Conservation (phyloP, 257 asterid species). For the Ligustrum vulgare region DNA sequence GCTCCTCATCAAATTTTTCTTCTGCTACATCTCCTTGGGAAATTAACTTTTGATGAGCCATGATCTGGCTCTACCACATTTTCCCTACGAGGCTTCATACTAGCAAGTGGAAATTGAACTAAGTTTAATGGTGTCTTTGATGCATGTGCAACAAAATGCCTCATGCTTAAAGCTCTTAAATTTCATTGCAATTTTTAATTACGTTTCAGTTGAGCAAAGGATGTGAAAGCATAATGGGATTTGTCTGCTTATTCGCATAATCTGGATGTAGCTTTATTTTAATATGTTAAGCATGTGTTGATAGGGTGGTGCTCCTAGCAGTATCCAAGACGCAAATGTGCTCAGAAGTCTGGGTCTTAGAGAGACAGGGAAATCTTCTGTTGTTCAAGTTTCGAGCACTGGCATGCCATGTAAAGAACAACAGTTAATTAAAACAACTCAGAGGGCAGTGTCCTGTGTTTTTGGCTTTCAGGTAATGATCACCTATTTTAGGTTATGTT, state of each 20-base stretch:
- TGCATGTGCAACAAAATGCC: neutral
- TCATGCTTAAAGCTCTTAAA: neutral
- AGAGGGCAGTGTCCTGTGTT: slow-evolving; percentile 99
- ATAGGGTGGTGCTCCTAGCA: slow-evolving; percentile 57
- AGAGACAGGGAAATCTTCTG: slow-evolving; percentile 84
- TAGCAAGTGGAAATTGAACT: neutral
- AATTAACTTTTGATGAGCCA: neutral
- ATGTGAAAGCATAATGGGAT: neutral
- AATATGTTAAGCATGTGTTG: slow-evolving; percentile 28
- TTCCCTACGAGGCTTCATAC: neutral
- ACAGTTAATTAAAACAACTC: slow-evolving; percentile 91
- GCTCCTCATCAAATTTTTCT: neutral
- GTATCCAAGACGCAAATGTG: slow-evolving; percentile 54
- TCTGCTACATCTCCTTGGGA: neutral
- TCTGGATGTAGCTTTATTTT: slow-evolving; percentile 20
- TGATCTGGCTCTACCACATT: neutral
- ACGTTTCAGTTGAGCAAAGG: neutral
- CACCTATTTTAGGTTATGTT: slow-evolving; percentile 4
- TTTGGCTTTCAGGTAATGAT: slow-evolving; percentile 82
- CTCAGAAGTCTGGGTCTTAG: slow-evolving; percentile 51
- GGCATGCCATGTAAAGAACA: slow-evolving; percentile 86
- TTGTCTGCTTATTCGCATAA: neutral
- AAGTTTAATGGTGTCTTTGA: neutral
- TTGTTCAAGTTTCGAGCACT: slow-evolving; percentile 53
- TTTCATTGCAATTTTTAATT: neutral